Base-by-base conservation (phyloP, 768 basidiomycete species). In the Jaapia argillacea region DNA sequence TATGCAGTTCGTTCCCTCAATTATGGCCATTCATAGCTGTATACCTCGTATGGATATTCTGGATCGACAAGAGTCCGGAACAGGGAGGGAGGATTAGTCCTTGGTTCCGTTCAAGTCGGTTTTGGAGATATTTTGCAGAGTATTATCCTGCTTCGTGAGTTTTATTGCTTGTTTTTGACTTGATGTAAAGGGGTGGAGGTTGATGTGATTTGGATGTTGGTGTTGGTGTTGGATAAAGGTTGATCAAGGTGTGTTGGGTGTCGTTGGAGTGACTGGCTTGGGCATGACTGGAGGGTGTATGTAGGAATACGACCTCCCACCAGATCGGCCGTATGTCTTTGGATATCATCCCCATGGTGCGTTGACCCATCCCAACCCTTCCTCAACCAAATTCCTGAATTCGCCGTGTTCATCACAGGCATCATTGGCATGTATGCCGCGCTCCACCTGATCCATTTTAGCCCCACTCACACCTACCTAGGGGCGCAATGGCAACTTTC, bases 271-370 rank as follows among this genome's bases (percentile, higher is more conserved):
- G n/a, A n/a, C n/a, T n/a, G n/a, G n/a, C n/a, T n/a, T n/a, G n/a
- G n/a, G n/a, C n/a, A n/a, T n/a, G n/a, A n/a, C n/a, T n/a, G n/a
- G n/a, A n/a, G n/a, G n/a, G n/a, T 31, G 12, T 24, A 38, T 45
- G 24, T 53, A 93, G 91, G 91, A 90, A 64, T 82, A 79, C 26
- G 88, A 94, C 50, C 72, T 99, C 20, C 91, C 94, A 1, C 68
- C 94, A 7, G 89, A 96, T 59, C 69, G 92, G 49, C 83, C 88
- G 16, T 99, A 99, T 64, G 75, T 99, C 12, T 99, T 99, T 63
- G 96, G 94, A 5, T 97, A 97, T 62, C 96, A 99, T 62, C 96
- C 96, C 14, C 96, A 99, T 62, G 96, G 93, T 82, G 47, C 25
- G 74, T 58, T 35, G 24, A 6, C 18, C 5, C 18, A n/a, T 1